phyloP scores from a whole-genome alignment of 73 alveolate genomes.

The Paraurostyla sp. region DNA sequence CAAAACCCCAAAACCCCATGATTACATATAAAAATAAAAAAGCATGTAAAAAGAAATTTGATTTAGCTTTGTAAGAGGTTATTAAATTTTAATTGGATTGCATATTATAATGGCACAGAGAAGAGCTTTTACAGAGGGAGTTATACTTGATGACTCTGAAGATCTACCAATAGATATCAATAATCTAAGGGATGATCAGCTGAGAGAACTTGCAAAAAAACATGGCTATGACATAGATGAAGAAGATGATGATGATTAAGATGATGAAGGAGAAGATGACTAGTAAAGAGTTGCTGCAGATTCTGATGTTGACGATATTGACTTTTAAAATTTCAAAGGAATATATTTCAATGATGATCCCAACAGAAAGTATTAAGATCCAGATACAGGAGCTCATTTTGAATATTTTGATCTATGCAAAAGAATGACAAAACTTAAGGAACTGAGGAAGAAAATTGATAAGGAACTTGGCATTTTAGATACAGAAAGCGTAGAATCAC shows the following conservation, averaged over 20 bases:
- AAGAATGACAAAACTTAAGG: constrained; percentile 32
- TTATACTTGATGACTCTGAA: constrained; percentile 9
- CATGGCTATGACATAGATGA: neutral
- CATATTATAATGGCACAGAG: neutral
- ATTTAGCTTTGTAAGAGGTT: too few relatives aligned
- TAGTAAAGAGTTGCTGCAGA: neutral
- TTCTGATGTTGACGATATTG: constrained; percentile 57
- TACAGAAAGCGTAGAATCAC: too few relatives aligned
- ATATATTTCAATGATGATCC: constrained; percentile 67
- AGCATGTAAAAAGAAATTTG: too few relatives aligned
- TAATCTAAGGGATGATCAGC: neutral
- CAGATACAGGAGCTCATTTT: constrained; percentile 74
- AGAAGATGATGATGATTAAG: neutral
- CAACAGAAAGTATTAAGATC: constrained; percentile 53
- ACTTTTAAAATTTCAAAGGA: constrained; percentile 68
- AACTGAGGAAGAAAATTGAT: constrained; percentile 39
- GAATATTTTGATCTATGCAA: constrained; percentile 62
- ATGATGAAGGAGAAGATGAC: constrained; percentile 15
- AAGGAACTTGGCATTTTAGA: constrained; percentile 25
- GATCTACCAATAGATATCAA: constrained; percentile 7
- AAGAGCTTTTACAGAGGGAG: constrained; percentile 47
- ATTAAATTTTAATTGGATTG: too few relatives aligned
- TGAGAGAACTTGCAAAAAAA: neutral
- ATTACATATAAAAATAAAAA: too few relatives aligned
- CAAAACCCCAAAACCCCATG: too few relatives aligned